Percentiles rank a stretch among this genome's conserved stretches.
These are phyloP conservation scores for Cutaneotrichosporon mucoides DNA, from an alignment of 1,284 basidiomycete genomes.

Conservation along the genomic window DNA sequence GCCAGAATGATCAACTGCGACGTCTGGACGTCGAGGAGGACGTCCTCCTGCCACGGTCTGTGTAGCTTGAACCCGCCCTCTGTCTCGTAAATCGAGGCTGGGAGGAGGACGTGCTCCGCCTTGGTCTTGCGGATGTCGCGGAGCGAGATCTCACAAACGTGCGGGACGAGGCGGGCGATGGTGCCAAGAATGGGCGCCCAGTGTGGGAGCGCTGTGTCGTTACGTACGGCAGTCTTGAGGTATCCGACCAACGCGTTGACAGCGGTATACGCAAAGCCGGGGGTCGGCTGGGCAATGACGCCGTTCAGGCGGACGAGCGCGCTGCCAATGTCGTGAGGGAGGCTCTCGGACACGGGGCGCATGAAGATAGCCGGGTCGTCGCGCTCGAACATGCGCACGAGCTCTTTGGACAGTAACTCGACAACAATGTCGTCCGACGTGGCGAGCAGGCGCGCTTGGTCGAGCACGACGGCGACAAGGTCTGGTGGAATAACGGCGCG, in stretches of 20 bases:
- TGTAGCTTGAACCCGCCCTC: conserved; percentile 52
- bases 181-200: conserved; percentile 60
- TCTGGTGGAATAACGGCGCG: conserved; percentile 32
- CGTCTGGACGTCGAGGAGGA: conserved; percentile 61
- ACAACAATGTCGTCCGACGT: conserved; percentile 58
- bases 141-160: conserved; percentile 67
- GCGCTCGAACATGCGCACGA: conserved; percentile 65
- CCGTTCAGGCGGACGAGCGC: conserved; percentile 55
- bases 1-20: conserved; percentile 68
- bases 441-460: conserved; percentile 49
- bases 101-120: conserved; percentile 65
- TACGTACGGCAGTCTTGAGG: conserved; percentile 58
- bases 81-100: conserved; percentile 54
- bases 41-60: conserved; percentile 52
- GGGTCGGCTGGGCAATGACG: conserved; percentile 57
- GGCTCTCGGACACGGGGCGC: conserved; percentile 59
- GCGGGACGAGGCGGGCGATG: conserved; percentile 58
- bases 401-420: conserved; percentile 57
- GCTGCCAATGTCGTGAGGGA: conserved; percentile 56
- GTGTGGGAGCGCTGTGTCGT: conserved; percentile 52
- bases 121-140: conserved; percentile 71
- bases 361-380: conserved; percentile 63
- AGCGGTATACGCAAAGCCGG: conserved; percentile 61
- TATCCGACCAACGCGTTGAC: conserved; percentile 69
- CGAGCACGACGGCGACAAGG: conserved; percentile 21